phyloP scores from a whole-genome alignment of 2,329 filamentous ascomycete species.

The Gaeumannomyces sp. region DNA sequence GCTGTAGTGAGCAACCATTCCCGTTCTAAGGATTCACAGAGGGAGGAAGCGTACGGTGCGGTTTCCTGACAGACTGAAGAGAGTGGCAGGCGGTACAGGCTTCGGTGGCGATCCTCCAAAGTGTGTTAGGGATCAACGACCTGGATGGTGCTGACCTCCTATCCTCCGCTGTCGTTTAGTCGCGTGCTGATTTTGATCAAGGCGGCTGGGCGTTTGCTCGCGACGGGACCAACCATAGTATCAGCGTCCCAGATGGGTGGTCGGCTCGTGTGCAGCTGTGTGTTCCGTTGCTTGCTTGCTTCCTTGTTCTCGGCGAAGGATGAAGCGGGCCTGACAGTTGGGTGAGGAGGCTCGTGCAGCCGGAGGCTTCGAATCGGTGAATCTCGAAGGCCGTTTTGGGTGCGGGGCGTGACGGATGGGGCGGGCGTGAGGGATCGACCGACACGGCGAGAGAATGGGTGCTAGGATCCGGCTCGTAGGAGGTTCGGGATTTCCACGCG shows the following conservation, averaged over 20 bases:
- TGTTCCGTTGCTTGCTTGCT: background rate
- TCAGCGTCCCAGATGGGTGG: background rate
- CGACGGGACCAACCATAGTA: background rate
- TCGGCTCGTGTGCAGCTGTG: background rate
- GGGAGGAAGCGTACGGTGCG: background rate
- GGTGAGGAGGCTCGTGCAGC: background rate
- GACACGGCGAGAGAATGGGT: background rate
- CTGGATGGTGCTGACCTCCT: background rate
- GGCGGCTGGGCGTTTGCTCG: background rate
- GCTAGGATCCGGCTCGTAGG: background rate
- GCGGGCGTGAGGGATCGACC: background rate
- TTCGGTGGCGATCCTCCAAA: background rate
- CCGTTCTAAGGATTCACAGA: no score
- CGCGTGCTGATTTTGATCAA: background rate
- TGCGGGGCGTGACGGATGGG: background rate
- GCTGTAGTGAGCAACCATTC: no score
- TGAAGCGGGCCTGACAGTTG: background rate
- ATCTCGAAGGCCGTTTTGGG: background rate
- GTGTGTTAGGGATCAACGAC: background rate
- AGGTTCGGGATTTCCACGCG: background rate
- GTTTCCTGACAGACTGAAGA: background rate
- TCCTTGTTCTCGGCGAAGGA: background rate
- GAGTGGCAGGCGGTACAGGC: background rate
- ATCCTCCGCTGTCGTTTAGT: conserved; percentile 1
- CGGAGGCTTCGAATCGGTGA: background rate